phyloP scores from a whole-genome alignment of 2,329 filamentous ascomycete genomes.

The Botryotinia globosa region DNA sequence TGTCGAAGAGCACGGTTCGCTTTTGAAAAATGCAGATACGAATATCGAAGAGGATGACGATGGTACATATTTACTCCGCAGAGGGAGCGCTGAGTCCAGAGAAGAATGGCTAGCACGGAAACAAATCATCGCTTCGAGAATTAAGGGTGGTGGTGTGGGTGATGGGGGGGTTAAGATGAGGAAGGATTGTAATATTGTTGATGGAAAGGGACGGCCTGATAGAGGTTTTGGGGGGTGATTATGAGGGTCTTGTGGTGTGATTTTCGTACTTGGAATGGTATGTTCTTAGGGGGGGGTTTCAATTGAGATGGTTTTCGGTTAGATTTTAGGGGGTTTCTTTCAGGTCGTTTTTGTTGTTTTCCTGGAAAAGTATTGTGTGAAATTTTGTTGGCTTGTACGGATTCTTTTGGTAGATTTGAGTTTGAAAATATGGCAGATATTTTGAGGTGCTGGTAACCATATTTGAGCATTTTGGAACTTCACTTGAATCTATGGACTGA shows the following conservation, averaged over 20 bases:
- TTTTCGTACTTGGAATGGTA: neutral
- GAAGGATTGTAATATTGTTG: neutral
- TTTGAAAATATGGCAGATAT: neutral
- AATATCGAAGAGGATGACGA: neutral
- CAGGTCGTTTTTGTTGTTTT: neutral
- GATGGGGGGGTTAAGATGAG: neutral
- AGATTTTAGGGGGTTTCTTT: neutral
- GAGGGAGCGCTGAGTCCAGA: conserved; percentile 8
- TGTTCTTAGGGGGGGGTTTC: neutral
- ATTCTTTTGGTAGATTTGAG: neutral
- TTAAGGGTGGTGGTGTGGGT: neutral
- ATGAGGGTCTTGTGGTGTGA: neutral
- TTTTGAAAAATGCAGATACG: neutral
- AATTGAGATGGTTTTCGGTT: neutral
- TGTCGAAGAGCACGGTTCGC: neutral
- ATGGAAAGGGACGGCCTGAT: neutral
- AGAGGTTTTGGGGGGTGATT: neutral
- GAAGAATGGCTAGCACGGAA: conserved; percentile 10
- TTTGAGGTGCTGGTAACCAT: neutral
- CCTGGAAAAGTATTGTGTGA: neutral
- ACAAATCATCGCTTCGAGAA: neutral
- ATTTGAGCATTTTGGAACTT: neutral
- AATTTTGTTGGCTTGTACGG: neutral
- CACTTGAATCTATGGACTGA: no score
- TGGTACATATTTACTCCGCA: conserved; percentile 14